Percentiles rank a stretch among this genome's conserved stretches.
Evolutionary conservation across 2,329 filamentous ascomycete genomes (phyloP).

Genomic region (Apiospora phragmitis): DNA sequence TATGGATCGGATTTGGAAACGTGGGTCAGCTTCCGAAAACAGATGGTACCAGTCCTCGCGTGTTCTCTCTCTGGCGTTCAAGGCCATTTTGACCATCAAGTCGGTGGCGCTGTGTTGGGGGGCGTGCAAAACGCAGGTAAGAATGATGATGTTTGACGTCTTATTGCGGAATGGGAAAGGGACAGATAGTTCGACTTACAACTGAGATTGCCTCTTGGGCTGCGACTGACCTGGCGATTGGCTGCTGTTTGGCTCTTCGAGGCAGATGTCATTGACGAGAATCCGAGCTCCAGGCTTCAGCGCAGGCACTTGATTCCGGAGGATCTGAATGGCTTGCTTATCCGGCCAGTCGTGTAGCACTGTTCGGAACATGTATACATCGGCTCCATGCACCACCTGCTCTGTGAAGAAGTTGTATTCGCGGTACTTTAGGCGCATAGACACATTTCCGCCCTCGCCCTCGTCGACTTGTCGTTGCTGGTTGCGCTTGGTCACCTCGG

Average conservation of each 20-base stretch:
- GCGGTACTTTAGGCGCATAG: conserved; percentile 14
- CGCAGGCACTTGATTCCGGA: conserved; percentile 36
- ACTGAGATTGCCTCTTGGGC: background rate
- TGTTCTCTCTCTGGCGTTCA: conserved; percentile 23
- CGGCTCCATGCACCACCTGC: conserved; percentile 27
- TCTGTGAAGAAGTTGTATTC: conserved; percentile 23
- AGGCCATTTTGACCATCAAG: conserved; percentile 22
- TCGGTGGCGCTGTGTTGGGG: conserved; percentile 23
- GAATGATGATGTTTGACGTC: background rate
- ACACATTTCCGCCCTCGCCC: background rate
- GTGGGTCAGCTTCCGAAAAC: conserved; percentile 20
- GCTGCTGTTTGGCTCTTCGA: conserved; percentile 11
- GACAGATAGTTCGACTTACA: background rate
- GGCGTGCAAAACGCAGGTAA: background rate
- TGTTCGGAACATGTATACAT: conserved; percentile 43
- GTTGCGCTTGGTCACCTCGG: conserved; percentile 22
- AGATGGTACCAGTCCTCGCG: conserved; percentile 19
- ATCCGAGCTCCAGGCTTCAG: conserved; percentile 36
- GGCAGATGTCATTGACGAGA: conserved; percentile 19
- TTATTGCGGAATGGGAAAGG: background rate
- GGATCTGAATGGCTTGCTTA: conserved; percentile 31
- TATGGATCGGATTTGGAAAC: conserved; percentile 20
- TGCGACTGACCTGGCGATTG: background rate
- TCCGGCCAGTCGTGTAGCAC: conserved; percentile 49
- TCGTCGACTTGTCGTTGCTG: too few species aligned